Conservation (phyloP, 495 filamentous ascomycete species). For the Neurospora sp. region DNA sequence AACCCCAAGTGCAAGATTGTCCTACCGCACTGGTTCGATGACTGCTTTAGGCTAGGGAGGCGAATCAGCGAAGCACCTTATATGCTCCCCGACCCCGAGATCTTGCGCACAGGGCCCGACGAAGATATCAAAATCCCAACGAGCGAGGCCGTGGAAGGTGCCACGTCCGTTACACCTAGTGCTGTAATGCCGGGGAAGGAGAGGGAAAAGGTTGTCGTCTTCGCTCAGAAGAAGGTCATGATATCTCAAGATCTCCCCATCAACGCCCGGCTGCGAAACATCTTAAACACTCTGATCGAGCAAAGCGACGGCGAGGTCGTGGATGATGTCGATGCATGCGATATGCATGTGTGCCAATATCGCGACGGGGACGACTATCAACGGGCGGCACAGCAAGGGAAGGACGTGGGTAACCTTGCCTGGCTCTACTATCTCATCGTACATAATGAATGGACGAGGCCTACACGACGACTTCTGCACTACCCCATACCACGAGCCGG, state of each 20-base stretch:
- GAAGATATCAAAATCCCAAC: constrained; percentile 44
- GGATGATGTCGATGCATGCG: constrained; percentile 54
- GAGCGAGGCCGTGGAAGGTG: constrained; percentile 60
- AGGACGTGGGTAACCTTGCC: constrained; percentile 80
- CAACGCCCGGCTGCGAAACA: constrained; percentile 49
- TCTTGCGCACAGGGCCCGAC: constrained; percentile 46
- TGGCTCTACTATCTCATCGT: constrained; percentile 93
- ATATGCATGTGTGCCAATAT: constrained; percentile 79
- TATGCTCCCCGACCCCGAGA: constrained; percentile 74
- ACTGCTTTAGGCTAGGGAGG: constrained; percentile 83
- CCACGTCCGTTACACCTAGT: constrained; percentile 55
- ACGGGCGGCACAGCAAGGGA: constrained; percentile 58
- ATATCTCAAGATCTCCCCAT: constrained; percentile 63
- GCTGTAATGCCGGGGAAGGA: constrained; percentile 20
- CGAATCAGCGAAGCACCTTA: constrained; percentile 85
- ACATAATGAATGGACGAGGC: constrained; percentile 76
- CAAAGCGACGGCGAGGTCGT: constrained; percentile 61
- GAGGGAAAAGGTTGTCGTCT: constrained; percentile 45
- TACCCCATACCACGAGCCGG: constrained; percentile 71
- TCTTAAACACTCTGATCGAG: constrained; percentile 58
- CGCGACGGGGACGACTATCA: constrained; percentile 73
- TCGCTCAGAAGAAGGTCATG: constrained; percentile 54
- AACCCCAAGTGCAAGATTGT: constrained; percentile 67
- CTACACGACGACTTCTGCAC: constrained; percentile 69
- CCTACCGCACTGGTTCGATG: constrained; percentile 98